phyloP scores from a whole-genome alignment of 1,284 basidiomycete genomes.

The Afroboletus lepidellus region DNA sequence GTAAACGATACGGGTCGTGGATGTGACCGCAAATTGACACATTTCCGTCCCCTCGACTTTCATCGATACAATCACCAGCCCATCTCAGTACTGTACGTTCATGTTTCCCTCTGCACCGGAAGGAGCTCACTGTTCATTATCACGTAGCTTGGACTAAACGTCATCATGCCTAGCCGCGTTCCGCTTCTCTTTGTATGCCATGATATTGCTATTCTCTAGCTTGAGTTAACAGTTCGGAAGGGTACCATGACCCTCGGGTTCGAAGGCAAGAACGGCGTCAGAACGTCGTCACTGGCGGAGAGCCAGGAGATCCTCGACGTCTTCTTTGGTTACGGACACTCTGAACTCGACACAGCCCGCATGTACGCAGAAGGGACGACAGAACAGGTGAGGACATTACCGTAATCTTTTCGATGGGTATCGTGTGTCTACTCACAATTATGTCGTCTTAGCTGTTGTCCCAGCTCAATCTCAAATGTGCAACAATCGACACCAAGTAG shows the following conservation, averaged over 20 bases:
- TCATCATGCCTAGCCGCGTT: constrained; percentile 32
- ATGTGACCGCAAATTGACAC: too few relatives aligned
- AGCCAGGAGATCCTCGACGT: constrained; percentile 48
- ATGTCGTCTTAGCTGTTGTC: constrained; percentile 37
- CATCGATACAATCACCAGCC: too few relatives aligned
- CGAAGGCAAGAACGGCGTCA: constrained; percentile 43
- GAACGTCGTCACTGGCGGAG: constrained; percentile 37
- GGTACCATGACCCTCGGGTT: constrained; percentile 52
- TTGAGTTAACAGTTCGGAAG: constrained; percentile 24
- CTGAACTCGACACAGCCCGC: constrained; percentile 50
- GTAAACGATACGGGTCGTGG: too few relatives aligned
- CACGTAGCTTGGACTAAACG: neutral
- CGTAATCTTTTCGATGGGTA: neutral
- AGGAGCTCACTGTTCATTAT: neutral
- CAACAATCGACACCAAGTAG: constrained; percentile 52
- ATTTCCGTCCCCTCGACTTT: too few relatives aligned
- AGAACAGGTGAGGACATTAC: constrained; percentile 37
- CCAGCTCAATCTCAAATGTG: constrained; percentile 42
- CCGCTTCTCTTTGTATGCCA: constrained; percentile 39
- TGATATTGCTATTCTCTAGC: neutral
- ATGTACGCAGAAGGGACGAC: constrained; percentile 52
- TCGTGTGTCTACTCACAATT: neutral
- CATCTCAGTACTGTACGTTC: neutral
- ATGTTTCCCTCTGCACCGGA: neutral
- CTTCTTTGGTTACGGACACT: constrained; percentile 43